These are phyloP conservation scores for Trypanosoma avium DNA, from an alignment of 208 protist genomes.

Conservation along the genomic window DNA sequence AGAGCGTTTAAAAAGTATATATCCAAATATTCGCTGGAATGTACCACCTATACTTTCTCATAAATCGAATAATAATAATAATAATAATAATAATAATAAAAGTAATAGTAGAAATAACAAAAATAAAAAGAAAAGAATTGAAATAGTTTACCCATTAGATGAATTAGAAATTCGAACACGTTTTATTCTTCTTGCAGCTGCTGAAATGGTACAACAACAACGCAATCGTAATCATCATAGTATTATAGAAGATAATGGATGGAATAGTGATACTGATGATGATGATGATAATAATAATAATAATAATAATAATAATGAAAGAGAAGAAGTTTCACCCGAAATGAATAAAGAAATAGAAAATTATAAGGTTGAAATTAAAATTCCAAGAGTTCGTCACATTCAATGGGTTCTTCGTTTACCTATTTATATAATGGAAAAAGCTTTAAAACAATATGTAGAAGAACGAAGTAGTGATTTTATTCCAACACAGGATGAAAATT, in stretches of 20 bases:
- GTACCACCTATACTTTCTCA: neutral
- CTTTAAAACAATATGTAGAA: neutral
- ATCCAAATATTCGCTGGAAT: conserved; percentile 24
- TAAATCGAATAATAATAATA: neutral
- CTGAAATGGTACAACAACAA: neutral
- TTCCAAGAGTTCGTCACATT: neutral
- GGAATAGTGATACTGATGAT: neutral
- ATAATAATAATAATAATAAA: neutral
- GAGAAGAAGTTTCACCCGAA: too few relatives aligned
- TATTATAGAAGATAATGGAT: neutral
- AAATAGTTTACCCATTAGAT: conserved; percentile 30
- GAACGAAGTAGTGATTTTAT: neutral
- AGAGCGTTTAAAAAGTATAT: conserved; percentile 10
- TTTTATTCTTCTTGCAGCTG: conserved; percentile 30
- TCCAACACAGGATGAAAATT: neutral
- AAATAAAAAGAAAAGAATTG: neutral
- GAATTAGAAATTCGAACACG: conserved; percentile 31
- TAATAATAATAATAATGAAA: too few relatives aligned
- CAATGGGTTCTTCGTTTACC: conserved; percentile 16
- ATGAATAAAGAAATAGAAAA: neutral
- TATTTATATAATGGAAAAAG: conserved; percentile 11
- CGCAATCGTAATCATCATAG: neutral
- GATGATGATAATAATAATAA: too few relatives aligned
- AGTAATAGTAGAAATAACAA: neutral
- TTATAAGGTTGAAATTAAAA: neutral